These are phyloP conservation scores for Saraca asoca DNA, from an alignment of 331 rosid species.

Conservation along the genomic window DNA sequence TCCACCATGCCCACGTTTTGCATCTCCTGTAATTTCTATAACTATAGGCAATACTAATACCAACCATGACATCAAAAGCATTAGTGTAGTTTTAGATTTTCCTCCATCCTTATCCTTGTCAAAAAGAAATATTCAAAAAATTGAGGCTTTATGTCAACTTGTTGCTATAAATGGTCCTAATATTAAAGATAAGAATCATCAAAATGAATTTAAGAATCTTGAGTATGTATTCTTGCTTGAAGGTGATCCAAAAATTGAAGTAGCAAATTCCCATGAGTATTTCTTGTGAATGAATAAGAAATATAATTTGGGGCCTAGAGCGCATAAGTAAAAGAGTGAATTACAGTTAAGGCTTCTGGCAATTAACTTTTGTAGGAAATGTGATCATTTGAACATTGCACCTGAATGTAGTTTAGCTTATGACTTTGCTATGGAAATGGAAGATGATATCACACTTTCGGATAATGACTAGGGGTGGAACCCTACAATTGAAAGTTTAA, in stretches of 20 bases:
- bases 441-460: constrained; percentile 77
- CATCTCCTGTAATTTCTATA: too few species aligned
- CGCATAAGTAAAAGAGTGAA: constrained; percentile 34
- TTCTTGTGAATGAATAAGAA: too few species aligned
- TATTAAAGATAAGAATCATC: constrained; percentile 48
- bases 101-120: constrained; percentile 51
- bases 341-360: constrained; percentile 22
- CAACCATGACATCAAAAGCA: too few species aligned
- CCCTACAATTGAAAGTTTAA: constrained; percentile 42
- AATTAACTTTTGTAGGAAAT: constrained; percentile 31
- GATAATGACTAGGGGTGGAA: constrained; percentile 52
- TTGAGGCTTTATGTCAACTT: constrained; percentile 51
- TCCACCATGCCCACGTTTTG: constrained; percentile 62
- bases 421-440: constrained; percentile 99
- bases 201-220: constrained; percentile 49
- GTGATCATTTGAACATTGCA: too few species aligned
- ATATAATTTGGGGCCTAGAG: constrained; percentile 43
- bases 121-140: constrained; percentile 40
- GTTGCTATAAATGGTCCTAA: constrained; percentile 48
- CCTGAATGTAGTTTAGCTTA: too few species aligned
- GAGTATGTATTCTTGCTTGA: constrained; percentile 59
- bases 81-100: too few species aligned
- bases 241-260: constrained; percentile 59
- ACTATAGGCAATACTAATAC: too few species aligned
- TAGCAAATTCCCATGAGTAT: constrained; percentile 49